Evolutionary conservation across 176 grass and related monocot species (phyloP).

Genomic region (Rhynchospora tenuis): DNA sequence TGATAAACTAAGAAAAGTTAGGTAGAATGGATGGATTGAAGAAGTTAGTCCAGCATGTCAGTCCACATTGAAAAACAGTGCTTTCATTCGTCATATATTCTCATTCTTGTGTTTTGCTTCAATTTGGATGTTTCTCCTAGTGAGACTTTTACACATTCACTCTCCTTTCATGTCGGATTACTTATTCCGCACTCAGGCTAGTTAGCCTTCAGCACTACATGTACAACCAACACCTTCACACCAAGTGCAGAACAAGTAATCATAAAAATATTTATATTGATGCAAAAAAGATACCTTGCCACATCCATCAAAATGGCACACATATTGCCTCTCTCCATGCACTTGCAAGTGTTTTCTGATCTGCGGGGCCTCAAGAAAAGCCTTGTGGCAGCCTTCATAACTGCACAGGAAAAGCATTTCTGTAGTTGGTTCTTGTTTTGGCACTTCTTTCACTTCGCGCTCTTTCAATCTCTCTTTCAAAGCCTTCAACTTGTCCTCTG

Average conservation of each 20-base stretch:
- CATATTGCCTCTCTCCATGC: conserved; percentile 79
- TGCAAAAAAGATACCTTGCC: conserved; percentile 51
- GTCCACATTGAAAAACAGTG: background rate
- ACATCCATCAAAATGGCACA: conserved; percentile 79
- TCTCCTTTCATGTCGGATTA: background rate
- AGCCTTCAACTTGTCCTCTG: conserved; percentile 76
- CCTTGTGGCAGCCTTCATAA: conserved; percentile 79
- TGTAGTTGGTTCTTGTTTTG: conserved; percentile 53
- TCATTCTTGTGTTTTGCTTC: background rate
- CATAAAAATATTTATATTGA: background rate
- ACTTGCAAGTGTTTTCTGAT: conserved; percentile 79
- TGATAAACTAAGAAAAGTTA: background rate
- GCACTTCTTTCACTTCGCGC: conserved; percentile 31
- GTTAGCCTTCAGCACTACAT: background rate
- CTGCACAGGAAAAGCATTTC: conserved; percentile 92
- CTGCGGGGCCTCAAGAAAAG: conserved; percentile 63
- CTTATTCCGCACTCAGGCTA: background rate
- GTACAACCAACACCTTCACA: background rate
- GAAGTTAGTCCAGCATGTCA: background rate
- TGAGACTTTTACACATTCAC: background rate
- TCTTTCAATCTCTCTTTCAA: conserved; percentile 55
- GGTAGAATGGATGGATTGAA: background rate
- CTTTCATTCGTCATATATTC: background rate
- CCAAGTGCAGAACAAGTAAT: background rate
- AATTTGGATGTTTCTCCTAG: background rate